phyloP scores from a whole-genome alignment of 805 yeast species.

The Zygotorulaspora chibaensis region DNA sequence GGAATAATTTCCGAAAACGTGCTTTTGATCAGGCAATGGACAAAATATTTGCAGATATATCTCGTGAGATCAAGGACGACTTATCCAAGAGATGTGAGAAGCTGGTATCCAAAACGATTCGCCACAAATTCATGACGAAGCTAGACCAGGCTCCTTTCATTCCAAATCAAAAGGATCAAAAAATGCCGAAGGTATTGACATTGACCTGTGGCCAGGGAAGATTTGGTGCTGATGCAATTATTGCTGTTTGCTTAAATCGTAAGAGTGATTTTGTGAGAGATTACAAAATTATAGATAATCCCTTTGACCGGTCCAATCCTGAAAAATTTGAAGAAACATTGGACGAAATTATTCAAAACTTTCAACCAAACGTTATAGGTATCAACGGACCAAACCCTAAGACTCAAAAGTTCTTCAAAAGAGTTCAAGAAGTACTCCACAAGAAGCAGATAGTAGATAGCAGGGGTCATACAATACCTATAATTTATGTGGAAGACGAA shows the following conservation, averaged over 20 bases:
- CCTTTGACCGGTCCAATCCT: slow-evolving; percentile 46
- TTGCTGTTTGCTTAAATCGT: slow-evolving; percentile 75
- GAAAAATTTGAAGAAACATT: slow-evolving; percentile 64
- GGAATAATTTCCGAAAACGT: slow-evolving; percentile 73
- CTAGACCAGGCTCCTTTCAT: slow-evolving; percentile 92
- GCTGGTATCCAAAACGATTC: slow-evolving; percentile 60
- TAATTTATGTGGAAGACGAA: slow-evolving; percentile 87
- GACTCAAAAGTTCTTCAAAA: slow-evolving; percentile 56
- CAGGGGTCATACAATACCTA: slow-evolving; percentile 55
- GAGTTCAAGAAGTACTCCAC: slow-evolving; percentile 52
- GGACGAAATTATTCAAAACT: slow-evolving; percentile 52
- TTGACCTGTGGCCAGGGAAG: slow-evolving; percentile 85
- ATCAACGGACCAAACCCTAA: slow-evolving; percentile 82
- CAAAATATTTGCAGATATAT: slow-evolving; percentile 60
- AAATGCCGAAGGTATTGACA: slow-evolving; percentile 79
- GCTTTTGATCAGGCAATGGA: slow-evolving; percentile 65
- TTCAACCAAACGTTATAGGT: slow-evolving; percentile 85
- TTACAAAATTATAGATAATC: slow-evolving; percentile 71
- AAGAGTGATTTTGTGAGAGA: slow-evolving; percentile 74
- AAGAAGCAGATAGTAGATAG: slow-evolving; percentile 51
- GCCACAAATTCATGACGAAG: slow-evolving; percentile 62
- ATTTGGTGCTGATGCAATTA: slow-evolving; percentile 73
- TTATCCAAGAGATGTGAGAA: slow-evolving; percentile 73
- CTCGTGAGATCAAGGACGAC: slow-evolving; percentile 77
- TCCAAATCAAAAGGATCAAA: slow-evolving; percentile 77